Percentiles rank a stretch among this genome's conserved stretches.
Evolutionary conservation across 805 yeast species (phyloP).

Genomic region (Metschnikowia anglica): DNA sequence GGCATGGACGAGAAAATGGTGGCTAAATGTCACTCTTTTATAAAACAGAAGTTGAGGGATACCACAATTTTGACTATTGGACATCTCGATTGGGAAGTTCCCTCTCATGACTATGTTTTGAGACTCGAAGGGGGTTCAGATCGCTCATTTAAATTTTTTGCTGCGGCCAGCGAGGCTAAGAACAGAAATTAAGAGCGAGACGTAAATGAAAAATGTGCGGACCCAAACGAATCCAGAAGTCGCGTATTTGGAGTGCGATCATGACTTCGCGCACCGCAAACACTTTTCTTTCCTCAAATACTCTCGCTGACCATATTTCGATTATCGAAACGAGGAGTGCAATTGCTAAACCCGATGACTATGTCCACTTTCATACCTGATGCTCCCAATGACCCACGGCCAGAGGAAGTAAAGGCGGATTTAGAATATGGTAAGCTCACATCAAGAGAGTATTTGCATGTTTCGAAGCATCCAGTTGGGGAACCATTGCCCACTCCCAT

Average conservation of each 20-base stretch:
- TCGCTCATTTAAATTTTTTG: conserved; percentile 21
- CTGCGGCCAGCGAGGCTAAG: neutral
- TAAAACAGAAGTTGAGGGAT: conserved; percentile 21
- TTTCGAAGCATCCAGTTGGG: conserved; percentile 55
- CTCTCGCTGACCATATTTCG: neutral
- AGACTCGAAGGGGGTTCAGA: conserved; percentile 32
- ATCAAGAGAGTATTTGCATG: conserved; percentile 61
- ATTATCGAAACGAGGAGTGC: neutral
- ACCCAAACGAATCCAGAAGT: no score
- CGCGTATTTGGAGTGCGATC: conserved; percentile 1
- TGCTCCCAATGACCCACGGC: conserved; percentile 38
- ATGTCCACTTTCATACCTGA: conserved; percentile 34
- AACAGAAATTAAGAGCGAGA: neutral
- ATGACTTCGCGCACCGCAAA: conserved; percentile 7
- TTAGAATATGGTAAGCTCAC: conserved; percentile 74
- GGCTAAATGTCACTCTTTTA: conserved; percentile 33
- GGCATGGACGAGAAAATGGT: conserved; percentile 60
- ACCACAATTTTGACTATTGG: conserved; percentile 81
- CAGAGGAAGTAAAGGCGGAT: conserved; percentile 41
- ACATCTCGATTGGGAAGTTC: conserved; percentile 79
- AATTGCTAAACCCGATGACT: neutral
- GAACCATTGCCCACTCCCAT: conserved; percentile 61
- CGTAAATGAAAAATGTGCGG: no score
- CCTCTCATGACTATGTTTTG: conserved; percentile 54
- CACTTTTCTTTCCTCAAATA: conserved; percentile 3